phyloP scores from a whole-genome alignment of 1,284 basidiomycete species.

The Moesziomyces globuligerus region DNA sequence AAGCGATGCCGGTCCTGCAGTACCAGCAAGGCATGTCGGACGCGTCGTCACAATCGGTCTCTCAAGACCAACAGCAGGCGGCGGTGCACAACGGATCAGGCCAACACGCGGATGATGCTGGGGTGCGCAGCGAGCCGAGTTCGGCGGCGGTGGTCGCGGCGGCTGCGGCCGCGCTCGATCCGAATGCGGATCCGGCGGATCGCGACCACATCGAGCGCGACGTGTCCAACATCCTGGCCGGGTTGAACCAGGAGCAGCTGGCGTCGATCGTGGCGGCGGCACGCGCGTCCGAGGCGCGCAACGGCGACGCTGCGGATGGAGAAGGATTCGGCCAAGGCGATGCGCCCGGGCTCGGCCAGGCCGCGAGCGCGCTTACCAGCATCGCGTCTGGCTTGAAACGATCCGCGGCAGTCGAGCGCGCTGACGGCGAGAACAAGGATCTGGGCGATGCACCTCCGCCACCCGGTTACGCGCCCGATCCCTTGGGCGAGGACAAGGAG shows the following conservation, averaged over 20 bases:
- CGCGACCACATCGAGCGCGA: constrained; percentile 54
- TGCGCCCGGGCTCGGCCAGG: constrained; percentile 44
- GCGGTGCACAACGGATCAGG: not conserved
- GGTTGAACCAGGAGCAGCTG: constrained; percentile 59
- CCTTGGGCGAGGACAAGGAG: constrained; percentile 15
- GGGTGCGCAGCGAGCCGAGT: constrained; percentile 1
- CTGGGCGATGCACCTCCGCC: constrained; percentile 38
- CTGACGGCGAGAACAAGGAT: constrained; percentile 7
- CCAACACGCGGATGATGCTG: not conserved
- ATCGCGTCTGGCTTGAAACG: constrained; percentile 61
- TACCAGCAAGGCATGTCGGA: not conserved
- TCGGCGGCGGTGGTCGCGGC: constrained; percentile 7
- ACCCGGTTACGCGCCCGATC: constrained; percentile 31
- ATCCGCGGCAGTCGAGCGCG: constrained; percentile 13
- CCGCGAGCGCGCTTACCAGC: constrained; percentile 57
- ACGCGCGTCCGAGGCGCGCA: constrained; percentile 40
- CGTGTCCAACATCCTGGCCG: constrained; percentile 59
- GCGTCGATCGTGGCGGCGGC: constrained; percentile 62
- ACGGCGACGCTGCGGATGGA: not conserved
- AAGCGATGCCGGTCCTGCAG: not conserved
- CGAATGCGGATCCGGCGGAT: constrained; percentile 8
- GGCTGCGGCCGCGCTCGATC: constrained; percentile 13
- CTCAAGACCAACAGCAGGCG: not conserved
- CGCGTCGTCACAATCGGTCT: not conserved
- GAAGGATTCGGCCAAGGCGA: not conserved